These are phyloP conservation scores for Chrysoporthe cubensis DNA, from an alignment of 2,329 filamentous ascomycete species.

Conservation along the genomic window DNA sequence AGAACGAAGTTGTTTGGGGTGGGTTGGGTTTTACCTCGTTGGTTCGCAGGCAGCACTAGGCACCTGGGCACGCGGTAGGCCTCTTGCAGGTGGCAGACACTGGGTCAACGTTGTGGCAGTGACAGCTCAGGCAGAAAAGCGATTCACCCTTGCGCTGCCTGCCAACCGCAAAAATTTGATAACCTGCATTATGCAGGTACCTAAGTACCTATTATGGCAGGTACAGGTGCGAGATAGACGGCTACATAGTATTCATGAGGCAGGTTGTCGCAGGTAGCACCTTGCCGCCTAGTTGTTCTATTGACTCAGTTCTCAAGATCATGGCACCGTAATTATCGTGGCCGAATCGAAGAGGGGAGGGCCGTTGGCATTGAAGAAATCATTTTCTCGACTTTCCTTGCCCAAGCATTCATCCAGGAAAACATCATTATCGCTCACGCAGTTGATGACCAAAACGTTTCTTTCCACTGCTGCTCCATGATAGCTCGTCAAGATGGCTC, in stretches of 20 bases:
- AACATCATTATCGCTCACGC: conserved; percentile 44
- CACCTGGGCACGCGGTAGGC: background rate
- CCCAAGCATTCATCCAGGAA: conserved; percentile 50
- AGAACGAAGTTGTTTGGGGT: background rate
- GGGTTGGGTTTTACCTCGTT: background rate
- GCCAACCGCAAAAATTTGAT: background rate
- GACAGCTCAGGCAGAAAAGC: background rate
- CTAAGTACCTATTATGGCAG: background rate
- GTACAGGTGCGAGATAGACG: background rate
- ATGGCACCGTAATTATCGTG: conserved; percentile 23
- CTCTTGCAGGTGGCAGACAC: background rate
- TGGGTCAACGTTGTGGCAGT: background rate
- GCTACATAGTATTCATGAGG: background rate
- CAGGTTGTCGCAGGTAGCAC: background rate
- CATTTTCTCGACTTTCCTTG: conserved; percentile 34
- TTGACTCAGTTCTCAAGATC: too few species aligned
- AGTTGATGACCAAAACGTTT: conserved; percentile 44
- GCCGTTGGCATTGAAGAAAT: conserved; percentile 34
- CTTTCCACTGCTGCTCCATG: conserved; percentile 31
- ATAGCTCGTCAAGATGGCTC: background rate
- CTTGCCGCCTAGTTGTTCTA: background rate
- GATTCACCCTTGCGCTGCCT: background rate
- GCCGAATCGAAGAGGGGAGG: conserved; percentile 34
- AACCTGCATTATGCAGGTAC: background rate
- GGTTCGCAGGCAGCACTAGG: background rate